These are phyloP conservation scores for Stentor coeruleus DNA, from an alignment of 73 alveolate species.

Conservation along the genomic window DNA sequence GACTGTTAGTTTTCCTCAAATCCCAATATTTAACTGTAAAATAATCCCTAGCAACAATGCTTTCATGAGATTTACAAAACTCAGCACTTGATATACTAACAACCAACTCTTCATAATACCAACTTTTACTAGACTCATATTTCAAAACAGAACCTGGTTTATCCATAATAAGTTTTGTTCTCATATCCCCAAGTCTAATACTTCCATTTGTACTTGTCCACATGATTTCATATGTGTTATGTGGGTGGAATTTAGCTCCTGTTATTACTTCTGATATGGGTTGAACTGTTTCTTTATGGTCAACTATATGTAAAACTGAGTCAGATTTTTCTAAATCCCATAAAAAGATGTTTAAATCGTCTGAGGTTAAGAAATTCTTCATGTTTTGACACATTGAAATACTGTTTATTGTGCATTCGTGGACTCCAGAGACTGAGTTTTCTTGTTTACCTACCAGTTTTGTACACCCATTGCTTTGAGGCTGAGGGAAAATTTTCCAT, in stretches of 20 bases:
- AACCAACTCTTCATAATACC: conserved; percentile 15
- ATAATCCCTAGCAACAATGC: conserved; percentile 21
- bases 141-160: neutral
- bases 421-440: neutral
- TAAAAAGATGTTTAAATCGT: neutral
- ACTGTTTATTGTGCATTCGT: conserved; percentile 19
- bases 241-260: conserved; percentile 4
- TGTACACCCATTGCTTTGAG: neutral
- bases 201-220: conserved; percentile 23
- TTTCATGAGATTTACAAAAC: neutral
- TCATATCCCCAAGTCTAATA: neutral
- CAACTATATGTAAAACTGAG: neutral
- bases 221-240: neutral
- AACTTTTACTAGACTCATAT: neutral
- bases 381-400: neutral
- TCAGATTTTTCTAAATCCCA: neutral
- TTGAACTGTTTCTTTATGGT: neutral
- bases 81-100: conserved; percentile 18
- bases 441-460: neutral
- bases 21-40: conserved; percentile 16
- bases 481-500: neutral
- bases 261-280: conserved; percentile 4
- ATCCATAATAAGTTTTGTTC: neutral
- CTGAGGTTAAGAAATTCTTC: conserved; percentile 1
- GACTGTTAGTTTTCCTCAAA: neutral